phyloP scores from a whole-genome alignment of 306 rosid species.

The Neltuma alba region DNA sequence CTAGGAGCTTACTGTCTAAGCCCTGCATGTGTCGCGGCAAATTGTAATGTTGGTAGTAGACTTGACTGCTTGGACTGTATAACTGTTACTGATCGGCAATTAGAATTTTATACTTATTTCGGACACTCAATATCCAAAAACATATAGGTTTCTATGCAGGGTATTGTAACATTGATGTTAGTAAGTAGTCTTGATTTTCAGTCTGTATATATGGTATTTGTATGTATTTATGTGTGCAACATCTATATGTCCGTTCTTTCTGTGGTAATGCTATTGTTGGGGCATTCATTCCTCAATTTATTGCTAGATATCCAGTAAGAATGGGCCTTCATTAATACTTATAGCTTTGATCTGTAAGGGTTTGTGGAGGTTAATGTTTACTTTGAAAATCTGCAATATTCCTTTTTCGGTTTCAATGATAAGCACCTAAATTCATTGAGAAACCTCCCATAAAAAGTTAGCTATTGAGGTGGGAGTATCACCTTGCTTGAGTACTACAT shows the following conservation, averaged over 20 bases:
- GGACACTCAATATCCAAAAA: constrained; percentile 8
- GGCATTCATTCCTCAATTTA: background rate
- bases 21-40: background rate
- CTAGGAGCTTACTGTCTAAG: background rate
- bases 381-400: background rate
- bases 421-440: background rate
- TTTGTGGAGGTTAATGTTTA: background rate
- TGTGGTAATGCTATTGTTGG: background rate
- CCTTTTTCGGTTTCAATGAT: background rate
- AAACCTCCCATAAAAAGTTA: background rate
- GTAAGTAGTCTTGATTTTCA: constrained; percentile 16
- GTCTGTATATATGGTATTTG: background rate
- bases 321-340: background rate
- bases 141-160: constrained; percentile 8
- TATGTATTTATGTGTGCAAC: background rate
- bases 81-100: constrained; percentile 14
- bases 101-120: constrained; percentile 21
- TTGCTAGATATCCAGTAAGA: background rate
- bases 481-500: background rate
- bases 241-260: background rate
- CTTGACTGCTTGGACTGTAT: constrained; percentile 10
- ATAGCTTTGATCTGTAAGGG: background rate
- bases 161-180: background rate
- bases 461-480: background rate
- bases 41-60: constrained; percentile 8